Evolutionary conservation across 345 rosid genomes (phyloP).

Genomic region (Gossypium ekmanianum): DNA sequence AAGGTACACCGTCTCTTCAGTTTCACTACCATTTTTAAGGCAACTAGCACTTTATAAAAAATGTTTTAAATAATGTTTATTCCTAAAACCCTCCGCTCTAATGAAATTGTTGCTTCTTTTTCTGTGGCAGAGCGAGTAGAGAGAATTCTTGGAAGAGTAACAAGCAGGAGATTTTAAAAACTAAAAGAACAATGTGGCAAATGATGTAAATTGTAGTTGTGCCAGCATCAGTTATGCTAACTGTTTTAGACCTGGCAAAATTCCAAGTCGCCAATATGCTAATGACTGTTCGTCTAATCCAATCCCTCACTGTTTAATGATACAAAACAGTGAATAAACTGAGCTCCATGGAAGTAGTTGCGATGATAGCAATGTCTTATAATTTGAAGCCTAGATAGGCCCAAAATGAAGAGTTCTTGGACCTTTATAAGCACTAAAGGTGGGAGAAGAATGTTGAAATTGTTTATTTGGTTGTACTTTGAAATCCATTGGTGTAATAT

Average conservation of each 20-base stretch:
- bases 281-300: neutral
- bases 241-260: neutral
- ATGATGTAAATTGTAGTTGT: neutral
- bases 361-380: neutral
- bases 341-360: neutral
- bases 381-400: neutral
- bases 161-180: neutral
- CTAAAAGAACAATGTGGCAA: neutral
- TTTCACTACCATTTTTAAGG: neutral
- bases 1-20: neutral
- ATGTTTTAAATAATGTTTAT: neutral
- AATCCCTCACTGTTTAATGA: neutral
- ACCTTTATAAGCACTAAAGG: neutral
- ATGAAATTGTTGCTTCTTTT: neutral
- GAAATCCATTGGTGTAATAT: neutral
- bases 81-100: neutral
- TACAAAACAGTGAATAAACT: neutral
- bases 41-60: neutral
- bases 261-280: neutral
- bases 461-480: neutral
- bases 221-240: neutral
- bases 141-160: neutral
- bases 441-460: neutral
- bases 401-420: neutral
- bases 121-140: neutral